Conservation (phyloP, 768 basidiomycete species). For the Rhodosporidiobolus sp. region DNA sequence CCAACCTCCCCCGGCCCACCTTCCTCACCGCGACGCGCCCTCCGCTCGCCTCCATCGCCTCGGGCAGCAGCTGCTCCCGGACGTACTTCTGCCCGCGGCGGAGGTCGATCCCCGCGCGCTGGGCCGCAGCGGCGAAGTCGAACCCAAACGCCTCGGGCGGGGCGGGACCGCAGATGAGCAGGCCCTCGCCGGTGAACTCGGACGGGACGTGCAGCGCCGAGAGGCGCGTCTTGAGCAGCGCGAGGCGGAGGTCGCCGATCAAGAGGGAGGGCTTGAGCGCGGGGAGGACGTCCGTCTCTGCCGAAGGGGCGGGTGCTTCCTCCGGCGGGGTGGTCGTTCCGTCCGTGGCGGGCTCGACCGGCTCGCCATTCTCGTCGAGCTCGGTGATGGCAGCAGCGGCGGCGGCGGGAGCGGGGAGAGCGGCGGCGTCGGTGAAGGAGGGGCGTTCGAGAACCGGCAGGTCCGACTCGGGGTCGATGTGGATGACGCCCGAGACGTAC, state of each 20-base stretch:
- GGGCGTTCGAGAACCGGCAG: conserved; percentile 80
- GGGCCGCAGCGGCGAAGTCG: conserved; percentile 53
- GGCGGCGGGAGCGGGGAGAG: not conserved
- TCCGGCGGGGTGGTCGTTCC: not conserved
- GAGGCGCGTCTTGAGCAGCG: conserved; percentile 77
- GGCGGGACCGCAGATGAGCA: conserved; percentile 68
- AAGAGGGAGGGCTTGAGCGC: conserved; percentile 83
- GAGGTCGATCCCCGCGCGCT: conserved; percentile 55
- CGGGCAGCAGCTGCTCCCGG: conserved; percentile 35
- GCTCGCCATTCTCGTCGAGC: not conserved
- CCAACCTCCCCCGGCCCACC: conserved; percentile 75
- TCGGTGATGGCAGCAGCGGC: not conserved
- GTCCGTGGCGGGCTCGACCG: not conserved
- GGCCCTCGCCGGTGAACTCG: conserved; percentile 95
- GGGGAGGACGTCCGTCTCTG: conserved; percentile 50
- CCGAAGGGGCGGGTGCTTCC: conserved; percentile 19
- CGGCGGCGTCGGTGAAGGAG: conserved; percentile 41
- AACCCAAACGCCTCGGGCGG: conserved; percentile 52
- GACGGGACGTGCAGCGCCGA: conserved; percentile 73
- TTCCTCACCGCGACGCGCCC: conserved; percentile 77
- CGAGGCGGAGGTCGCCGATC: conserved; percentile 95
- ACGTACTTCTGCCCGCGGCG: conserved; percentile 45
- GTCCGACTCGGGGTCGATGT: conserved; percentile 76
- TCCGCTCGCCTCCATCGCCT: conserved; percentile 41
- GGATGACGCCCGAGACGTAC: conserved; percentile 82